These are phyloP conservation scores for Populus hybrid DNA, from an alignment of 441 rosid genomes.

Conservation along the genomic window DNA sequence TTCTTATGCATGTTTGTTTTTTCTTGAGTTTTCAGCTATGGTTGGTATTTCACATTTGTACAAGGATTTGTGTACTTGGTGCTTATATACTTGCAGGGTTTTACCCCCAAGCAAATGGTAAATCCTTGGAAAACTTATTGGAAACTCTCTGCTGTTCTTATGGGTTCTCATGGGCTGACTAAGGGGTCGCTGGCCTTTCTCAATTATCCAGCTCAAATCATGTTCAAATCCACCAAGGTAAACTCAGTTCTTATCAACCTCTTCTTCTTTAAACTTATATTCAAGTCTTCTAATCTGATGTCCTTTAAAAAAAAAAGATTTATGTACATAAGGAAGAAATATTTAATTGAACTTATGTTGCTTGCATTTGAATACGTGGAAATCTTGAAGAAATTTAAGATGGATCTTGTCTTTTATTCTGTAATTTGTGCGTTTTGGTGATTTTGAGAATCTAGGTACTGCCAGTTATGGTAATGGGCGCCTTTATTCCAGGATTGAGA, in stretches of 20 bases:
- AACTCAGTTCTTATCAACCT: background rate
- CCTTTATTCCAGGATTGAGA: conserved; percentile 76
- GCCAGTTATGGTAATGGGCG: conserved; percentile 88
- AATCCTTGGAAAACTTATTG: conserved; percentile 83
- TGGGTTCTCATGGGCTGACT: conserved; percentile 86
- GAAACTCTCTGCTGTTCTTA: conserved; percentile 73
- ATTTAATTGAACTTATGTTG: background rate
- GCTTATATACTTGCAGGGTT: conserved; percentile 67
- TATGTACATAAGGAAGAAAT: background rate
- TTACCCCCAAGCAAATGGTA: conserved; percentile 73
- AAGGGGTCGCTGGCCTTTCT: conserved; percentile 87
- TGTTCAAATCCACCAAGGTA: conserved; percentile 94
- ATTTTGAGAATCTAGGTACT: conserved; percentile 43
- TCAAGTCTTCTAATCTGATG: background rate
- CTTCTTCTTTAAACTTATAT: background rate
- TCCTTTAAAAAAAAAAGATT: too few relatives aligned
- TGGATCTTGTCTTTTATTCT: background rate
- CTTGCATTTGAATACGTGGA: background rate
- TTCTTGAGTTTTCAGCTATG: conserved; percentile 51
- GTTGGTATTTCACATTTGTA: conserved; percentile 86
- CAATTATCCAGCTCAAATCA: conserved; percentile 85
- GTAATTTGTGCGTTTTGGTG: background rate
- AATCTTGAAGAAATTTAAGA: background rate
- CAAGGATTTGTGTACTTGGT: conserved; percentile 79
- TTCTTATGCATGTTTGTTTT: background rate